Percentiles rank a stretch among this genome's conserved stretches.
Evolutionary conservation across 805 yeast genomes (phyloP).

Genomic region (Metschnikowia gelsemii): DNA sequence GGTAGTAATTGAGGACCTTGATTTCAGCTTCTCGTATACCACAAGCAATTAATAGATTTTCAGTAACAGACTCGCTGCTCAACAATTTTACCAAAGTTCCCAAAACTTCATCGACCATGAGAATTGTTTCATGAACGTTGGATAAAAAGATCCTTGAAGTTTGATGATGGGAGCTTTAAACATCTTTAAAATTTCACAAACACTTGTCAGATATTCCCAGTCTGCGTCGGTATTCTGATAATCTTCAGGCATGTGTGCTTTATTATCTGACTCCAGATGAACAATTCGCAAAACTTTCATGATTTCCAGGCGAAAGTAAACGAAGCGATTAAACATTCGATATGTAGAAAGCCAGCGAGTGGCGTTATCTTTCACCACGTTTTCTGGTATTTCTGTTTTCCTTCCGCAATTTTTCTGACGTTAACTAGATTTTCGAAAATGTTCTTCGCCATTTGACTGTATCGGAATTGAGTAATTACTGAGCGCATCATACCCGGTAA

Average conservation of each 20-base stretch:
- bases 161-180: too few relatives aligned
- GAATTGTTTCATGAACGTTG: not conserved
- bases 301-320: too few relatives aligned
- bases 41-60: not conserved
- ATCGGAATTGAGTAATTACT: not conserved
- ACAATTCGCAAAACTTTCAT: too few relatives aligned
- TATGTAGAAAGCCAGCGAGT: too few relatives aligned
- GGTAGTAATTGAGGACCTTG: not conserved
- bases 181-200: too few relatives aligned
- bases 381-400: slow-evolving; percentile 1
- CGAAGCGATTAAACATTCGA: too few relatives aligned
- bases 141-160: too few relatives aligned
- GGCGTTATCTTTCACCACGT: slow-evolving; percentile 1
- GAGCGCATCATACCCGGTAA: slow-evolving; percentile 4
- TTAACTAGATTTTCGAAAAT: not conserved
- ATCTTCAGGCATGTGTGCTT: too few relatives aligned
- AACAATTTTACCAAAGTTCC: not conserved
- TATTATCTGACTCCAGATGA: too few relatives aligned
- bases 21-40: not conserved
- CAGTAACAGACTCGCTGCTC: too few relatives aligned
- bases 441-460: not conserved
- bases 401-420: not conserved
- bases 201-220: too few relatives aligned
- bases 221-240: too few relatives aligned
- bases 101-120: not conserved